These are phyloP conservation scores for Theobroma cacao DNA, from an alignment of 345 rosid species.

Conservation along the genomic window DNA sequence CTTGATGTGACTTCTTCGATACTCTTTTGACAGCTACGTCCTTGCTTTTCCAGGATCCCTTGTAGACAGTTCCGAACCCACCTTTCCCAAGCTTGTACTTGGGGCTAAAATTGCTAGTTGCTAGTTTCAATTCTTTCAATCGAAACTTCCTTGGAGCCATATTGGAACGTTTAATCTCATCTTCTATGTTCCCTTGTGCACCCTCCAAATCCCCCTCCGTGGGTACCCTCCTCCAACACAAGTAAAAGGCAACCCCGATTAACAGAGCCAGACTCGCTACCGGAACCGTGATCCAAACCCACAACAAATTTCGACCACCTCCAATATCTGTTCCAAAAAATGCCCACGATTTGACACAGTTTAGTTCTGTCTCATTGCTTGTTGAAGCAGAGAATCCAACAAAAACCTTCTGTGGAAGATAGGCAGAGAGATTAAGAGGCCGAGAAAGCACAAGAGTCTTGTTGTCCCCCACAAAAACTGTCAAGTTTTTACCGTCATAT, in stretches of 20 bases:
- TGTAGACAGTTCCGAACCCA: conserved; percentile 76
- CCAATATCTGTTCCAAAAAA: conserved; percentile 37
- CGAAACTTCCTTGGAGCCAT: conserved; percentile 54
- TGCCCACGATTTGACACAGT: conserved; percentile 64
- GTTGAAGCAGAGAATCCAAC: conserved; percentile 75
- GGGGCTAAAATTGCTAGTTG: conserved; percentile 49
- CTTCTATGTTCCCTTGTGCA: conserved; percentile 37
- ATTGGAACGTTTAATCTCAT: conserved; percentile 37
- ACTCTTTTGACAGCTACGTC: conserved; percentile 73
- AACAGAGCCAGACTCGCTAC: conserved; percentile 9
- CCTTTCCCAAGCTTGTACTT: conserved; percentile 71
- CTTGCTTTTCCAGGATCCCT: conserved; percentile 43
- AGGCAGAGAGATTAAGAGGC: conserved; percentile 41
- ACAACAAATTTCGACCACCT: conserved; percentile 4
- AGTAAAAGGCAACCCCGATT: conserved; percentile 6
- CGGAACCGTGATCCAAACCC: conserved; percentile 35
- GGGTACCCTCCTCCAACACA: conserved; percentile 31
- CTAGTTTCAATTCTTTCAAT: conserved; percentile 48
- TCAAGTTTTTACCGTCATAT: conserved; percentile 47
- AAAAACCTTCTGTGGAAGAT: conserved; percentile 48
- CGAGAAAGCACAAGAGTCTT: conserved; percentile 31
- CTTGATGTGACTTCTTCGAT: conserved; percentile 61
- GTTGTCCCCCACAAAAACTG: conserved; percentile 38
- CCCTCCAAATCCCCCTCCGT: conserved; percentile 27
- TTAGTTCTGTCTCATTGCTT: conserved; percentile 29